Percentiles rank a stretch among this genome's conserved stretches.
phyloP scores from a whole-genome alignment of 2,329 filamentous ascomycete species.

The Plenodomus lindquistii region DNA sequence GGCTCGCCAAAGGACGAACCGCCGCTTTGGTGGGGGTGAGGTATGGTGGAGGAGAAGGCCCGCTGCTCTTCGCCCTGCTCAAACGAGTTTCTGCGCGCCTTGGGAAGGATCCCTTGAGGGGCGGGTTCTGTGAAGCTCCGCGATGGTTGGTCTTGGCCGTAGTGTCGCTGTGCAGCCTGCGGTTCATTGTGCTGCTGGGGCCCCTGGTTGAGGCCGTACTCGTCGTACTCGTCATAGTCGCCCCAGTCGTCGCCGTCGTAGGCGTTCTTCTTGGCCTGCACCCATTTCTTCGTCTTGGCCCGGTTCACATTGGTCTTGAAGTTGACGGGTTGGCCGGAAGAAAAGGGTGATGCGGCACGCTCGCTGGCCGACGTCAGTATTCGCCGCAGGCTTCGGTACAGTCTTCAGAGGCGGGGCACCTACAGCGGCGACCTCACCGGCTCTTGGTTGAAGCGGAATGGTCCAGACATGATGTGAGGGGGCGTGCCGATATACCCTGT shows the following conservation, averaged over 20 bases:
- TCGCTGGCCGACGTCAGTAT: slow-evolving; percentile 28
- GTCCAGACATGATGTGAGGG: slow-evolving; percentile 41
- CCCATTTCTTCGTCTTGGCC: slow-evolving; percentile 92
- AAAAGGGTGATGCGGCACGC: slow-evolving; percentile 30
- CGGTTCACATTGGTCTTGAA: slow-evolving; percentile 89
- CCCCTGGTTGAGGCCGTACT: slow-evolving; percentile 56
- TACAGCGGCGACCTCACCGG: slow-evolving; percentile 46
- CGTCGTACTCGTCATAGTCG: slow-evolving; percentile 61
- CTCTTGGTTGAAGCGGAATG: slow-evolving; percentile 46
- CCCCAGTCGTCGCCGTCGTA: slow-evolving; percentile 97
- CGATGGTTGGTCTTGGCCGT: slow-evolving; percentile 34
- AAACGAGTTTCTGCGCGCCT: slow-evolving; percentile 55
- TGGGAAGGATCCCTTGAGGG: slow-evolving; percentile 28
- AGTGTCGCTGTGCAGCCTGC: slow-evolving; percentile 50
- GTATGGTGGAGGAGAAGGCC: slow-evolving; percentile 50
- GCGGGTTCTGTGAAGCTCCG: slow-evolving; percentile 50
- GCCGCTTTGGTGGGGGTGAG: slow-evolving; percentile 22
- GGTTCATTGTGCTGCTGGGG: slow-evolving; percentile 44
- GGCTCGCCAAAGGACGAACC: slow-evolving; percentile 1
- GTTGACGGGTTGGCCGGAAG: slow-evolving; percentile 52
- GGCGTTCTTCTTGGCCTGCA: slow-evolving; percentile 80
- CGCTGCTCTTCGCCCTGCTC: slow-evolving; percentile 58
- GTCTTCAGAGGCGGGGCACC: slow-evolving; percentile 6
- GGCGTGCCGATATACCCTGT: slow-evolving; percentile 2
- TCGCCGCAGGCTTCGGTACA: background rate